These are phyloP conservation scores for Termitomyces heimii DNA, from an alignment of 768 basidiomycete species.

Conservation along the genomic window DNA sequence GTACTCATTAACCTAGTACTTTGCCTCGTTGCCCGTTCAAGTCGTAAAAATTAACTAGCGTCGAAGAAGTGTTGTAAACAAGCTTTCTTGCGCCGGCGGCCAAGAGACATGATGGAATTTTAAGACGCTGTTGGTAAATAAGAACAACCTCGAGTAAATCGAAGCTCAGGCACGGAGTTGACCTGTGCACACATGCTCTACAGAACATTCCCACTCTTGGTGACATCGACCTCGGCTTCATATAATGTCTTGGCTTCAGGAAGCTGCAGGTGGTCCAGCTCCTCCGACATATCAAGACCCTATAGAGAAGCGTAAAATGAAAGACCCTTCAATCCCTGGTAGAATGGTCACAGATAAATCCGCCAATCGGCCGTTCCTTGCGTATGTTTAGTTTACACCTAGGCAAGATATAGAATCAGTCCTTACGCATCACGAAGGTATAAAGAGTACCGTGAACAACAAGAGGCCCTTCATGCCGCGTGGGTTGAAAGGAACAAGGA, in stretches of 20 bases:
- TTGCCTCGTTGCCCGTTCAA: background rate
- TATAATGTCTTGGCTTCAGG: conserved; percentile 64
- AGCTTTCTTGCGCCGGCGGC: background rate
- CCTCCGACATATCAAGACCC: conserved; percentile 32
- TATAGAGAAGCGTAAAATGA: conserved; percentile 43
- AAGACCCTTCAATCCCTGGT: conserved; percentile 58
- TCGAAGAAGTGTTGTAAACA: background rate
- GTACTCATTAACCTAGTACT: background rate
- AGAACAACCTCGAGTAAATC: background rate
- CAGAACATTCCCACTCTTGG: background rate
- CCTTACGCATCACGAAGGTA: conserved; percentile 37
- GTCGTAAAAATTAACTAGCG: background rate
- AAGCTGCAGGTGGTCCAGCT: conserved; percentile 32
- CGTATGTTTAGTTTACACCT: conserved; percentile 51
- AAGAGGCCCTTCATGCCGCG: conserved; percentile 52
- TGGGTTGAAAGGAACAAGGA: conserved; percentile 69
- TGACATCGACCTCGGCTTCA: conserved; percentile 2
- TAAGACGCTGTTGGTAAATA: background rate
- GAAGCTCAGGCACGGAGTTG: background rate
- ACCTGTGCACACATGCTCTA: background rate
- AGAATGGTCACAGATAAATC: conserved; percentile 69
- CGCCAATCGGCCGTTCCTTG: conserved; percentile 82
- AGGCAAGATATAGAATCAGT: background rate
- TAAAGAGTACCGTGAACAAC: conserved; percentile 59
- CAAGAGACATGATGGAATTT: background rate